Evolutionary conservation across 179 eudicot genomes (phyloP).

Genomic region (Spinacia oleracea): DNA sequence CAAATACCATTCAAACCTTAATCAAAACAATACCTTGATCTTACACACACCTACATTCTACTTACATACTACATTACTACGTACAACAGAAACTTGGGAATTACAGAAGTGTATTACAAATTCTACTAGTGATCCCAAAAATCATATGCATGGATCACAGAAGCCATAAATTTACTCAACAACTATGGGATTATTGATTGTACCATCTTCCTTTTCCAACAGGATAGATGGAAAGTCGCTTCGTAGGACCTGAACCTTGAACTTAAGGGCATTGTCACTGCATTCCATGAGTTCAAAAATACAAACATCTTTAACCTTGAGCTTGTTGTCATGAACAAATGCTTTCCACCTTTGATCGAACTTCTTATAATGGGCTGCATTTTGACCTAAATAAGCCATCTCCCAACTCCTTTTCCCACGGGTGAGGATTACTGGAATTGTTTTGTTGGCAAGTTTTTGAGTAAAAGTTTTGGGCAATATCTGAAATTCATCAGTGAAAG

Average conservation of each 20-base stretch:
- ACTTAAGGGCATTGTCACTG: slow-evolving; percentile 10
- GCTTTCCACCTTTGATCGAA: slow-evolving; percentile 33
- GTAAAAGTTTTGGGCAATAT: slow-evolving; percentile 27
- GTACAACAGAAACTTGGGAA: no score
- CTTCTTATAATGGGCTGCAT: slow-evolving; percentile 3
- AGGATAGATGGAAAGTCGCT: slow-evolving; percentile 41
- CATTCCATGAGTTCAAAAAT: slow-evolving; percentile 41
- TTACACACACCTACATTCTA: no score
- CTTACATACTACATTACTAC: no score
- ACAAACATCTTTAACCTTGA: slow-evolving; percentile 48
- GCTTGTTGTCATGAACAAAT: slow-evolving; percentile 43
- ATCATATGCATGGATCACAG: no score
- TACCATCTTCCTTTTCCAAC: slow-evolving; percentile 27
- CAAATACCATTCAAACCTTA: no score
- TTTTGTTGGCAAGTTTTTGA: slow-evolving; percentile 18
- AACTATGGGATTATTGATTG: slow-evolving; percentile 28
- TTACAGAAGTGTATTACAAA: no score
- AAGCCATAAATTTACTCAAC: no score
- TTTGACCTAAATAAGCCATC: slow-evolving; percentile 17
- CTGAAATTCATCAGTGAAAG: slow-evolving; percentile 22
- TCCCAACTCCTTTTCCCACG: slow-evolving; percentile 39
- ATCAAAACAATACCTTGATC: no score
- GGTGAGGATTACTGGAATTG: slow-evolving; percentile 27
- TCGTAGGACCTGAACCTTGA: slow-evolving; percentile 56
- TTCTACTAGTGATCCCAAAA: no score